Evolutionary conservation across 352 stramenopile genomes (phyloP).

Genomic region (Phytophthora sansomeana): DNA sequence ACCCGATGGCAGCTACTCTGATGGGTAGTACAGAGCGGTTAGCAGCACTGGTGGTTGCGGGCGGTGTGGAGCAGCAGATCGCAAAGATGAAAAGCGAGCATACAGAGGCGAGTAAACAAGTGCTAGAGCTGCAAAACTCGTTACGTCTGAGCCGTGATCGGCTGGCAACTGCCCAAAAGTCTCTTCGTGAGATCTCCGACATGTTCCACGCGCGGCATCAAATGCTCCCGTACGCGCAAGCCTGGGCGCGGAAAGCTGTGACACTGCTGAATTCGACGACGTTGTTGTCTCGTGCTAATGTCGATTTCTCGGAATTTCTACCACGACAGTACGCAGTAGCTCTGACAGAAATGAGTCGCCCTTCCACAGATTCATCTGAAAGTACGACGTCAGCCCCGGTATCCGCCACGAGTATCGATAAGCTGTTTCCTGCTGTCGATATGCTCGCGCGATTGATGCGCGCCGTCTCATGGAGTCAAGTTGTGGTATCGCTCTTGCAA

Average conservation of each 20-base stretch:
- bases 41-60: conserved; percentile 63
- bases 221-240: conserved; percentile 61
- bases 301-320: conserved; percentile 48
- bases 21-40: conserved; percentile 64
- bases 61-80: conserved; percentile 77
- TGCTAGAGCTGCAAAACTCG: conserved; percentile 70
- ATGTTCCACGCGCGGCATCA: conserved; percentile 74
- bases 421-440: conserved; percentile 75
- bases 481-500: conserved; percentile 79
- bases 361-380: conserved; percentile 14
- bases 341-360: conserved; percentile 41
- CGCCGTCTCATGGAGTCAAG: conserved; percentile 74
- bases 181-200: conserved; percentile 65
- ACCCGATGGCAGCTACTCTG: conserved; percentile 38
- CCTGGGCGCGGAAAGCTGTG: conserved; percentile 64
- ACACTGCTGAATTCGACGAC: conserved; percentile 60
- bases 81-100: conserved; percentile 78
- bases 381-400: conserved; percentile 2
- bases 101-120: conserved; percentile 72
- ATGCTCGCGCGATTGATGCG: conserved; percentile 73
- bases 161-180: conserved; percentile 55
- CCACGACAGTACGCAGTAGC: conserved; percentile 55
- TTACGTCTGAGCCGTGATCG: conserved; percentile 73
- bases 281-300: conserved; percentile 42
- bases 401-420: conserved; percentile 47